Conservation (phyloP, 192 early-diverging fungal species). For the Coemansia sp. region DNA sequence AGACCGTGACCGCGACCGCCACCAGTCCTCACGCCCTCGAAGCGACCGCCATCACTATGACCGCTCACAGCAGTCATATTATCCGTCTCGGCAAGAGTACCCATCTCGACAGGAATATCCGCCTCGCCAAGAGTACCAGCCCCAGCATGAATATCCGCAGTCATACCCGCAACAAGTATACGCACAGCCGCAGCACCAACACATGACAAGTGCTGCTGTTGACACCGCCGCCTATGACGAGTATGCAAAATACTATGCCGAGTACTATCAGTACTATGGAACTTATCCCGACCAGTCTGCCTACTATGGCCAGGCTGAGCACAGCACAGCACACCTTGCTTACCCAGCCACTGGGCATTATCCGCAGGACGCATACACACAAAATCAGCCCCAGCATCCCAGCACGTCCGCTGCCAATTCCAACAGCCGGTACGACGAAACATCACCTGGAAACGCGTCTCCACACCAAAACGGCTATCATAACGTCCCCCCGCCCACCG, state of each 20-base stretch:
- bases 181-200: slow-evolving; percentile 9
- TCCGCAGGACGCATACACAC: background rate
- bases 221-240: slow-evolving; percentile 30
- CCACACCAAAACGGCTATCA: slow-evolving; percentile 29
- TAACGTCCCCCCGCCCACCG: slow-evolving; percentile 46
- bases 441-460: background rate
- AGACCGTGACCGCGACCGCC: slow-evolving; percentile 17
- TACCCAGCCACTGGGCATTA: background rate
- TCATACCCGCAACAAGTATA: slow-evolving; percentile 17
- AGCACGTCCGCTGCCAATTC: background rate
- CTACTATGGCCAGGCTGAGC: slow-evolving; percentile 30
- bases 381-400: background rate
- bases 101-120: background rate
- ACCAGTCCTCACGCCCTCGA: background rate
- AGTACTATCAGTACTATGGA: slow-evolving; percentile 56
- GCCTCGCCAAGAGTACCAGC: slow-evolving; percentile 11
- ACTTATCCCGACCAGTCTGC: slow-evolving; percentile 43
- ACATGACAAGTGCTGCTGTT: slow-evolving; percentile 7
- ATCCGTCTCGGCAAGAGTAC: slow-evolving; percentile 7
- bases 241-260: slow-evolving; percentile 40
- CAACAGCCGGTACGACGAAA: slow-evolving; percentile 1
- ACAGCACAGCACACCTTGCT: slow-evolving; percentile 1
- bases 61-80: slow-evolving; percentile 21
- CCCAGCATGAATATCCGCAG: slow-evolving; percentile 9
- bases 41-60: slow-evolving; percentile 4